Conservation (phyloP, 495 filamentous ascomycete species). For the Durotheca rogersii region DNA sequence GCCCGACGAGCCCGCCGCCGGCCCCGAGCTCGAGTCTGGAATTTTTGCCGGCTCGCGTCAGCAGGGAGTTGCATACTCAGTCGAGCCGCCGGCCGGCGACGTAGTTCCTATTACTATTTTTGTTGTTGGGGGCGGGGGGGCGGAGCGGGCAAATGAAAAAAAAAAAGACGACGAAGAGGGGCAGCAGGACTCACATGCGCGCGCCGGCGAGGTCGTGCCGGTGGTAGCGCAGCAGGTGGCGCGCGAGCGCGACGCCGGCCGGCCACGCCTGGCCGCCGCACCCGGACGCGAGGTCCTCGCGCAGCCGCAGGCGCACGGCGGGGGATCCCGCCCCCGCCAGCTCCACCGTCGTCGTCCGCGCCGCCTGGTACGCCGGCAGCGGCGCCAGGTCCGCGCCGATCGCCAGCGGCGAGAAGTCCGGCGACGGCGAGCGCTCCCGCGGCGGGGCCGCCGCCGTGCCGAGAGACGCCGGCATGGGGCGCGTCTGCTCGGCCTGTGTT, state of each 20-base stretch:
- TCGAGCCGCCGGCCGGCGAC: no score
- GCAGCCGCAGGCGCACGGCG: conserved; percentile 64
- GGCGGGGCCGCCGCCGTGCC: no score
- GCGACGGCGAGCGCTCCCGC: conserved; percentile 8
- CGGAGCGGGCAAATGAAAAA: no score
- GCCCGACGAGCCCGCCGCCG: conserved; percentile 83
- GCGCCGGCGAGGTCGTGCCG: conserved; percentile 58
- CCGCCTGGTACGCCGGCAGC: conserved; percentile 61
- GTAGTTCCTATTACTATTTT: no score
- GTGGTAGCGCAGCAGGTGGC: conserved; percentile 76
- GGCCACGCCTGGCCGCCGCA: conserved; percentile 95
- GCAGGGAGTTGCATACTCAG: no score
- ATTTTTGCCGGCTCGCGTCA: no score
- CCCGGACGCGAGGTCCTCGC: conserved; percentile 80
- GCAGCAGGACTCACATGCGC: conserved; percentile 65
- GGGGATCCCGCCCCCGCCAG: conserved; percentile 79
- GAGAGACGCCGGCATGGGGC: no score
- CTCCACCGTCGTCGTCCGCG: conserved; percentile 61
- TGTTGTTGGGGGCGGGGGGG: no score
- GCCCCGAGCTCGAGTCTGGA: conserved; percentile 89
- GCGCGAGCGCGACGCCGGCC: conserved; percentile 82
- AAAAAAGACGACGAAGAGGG: no score
- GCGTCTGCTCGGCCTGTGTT: no score
- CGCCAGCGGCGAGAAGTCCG: conserved; percentile 49
- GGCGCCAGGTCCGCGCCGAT: conserved; percentile 69